Conservation (phyloP, 352 stramenopile species). For the Phytopythium litorale region DNA sequence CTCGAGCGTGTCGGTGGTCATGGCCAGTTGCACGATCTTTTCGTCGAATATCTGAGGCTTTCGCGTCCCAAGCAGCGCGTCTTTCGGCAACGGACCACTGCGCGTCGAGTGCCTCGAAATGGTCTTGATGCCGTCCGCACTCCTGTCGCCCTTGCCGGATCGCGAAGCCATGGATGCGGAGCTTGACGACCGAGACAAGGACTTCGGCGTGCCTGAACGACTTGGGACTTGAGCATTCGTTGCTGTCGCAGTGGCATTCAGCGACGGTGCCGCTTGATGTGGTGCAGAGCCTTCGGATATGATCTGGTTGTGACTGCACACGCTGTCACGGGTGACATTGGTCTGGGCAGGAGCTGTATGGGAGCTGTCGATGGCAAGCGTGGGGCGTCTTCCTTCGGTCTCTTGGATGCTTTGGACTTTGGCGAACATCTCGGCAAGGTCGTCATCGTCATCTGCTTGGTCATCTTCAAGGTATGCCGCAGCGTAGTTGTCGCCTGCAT, state of each 20-base stretch:
- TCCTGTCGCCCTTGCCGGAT: slow-evolving; percentile 14
- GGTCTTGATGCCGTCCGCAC: slow-evolving; percentile 60
- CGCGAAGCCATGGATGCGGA: not conserved
- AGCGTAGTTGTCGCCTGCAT: slow-evolving; percentile 31
- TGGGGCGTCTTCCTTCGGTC: slow-evolving; percentile 20
- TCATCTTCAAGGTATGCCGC: slow-evolving; percentile 43
- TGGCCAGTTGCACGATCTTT: slow-evolving; percentile 45
- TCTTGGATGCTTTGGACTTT: slow-evolving; percentile 71
- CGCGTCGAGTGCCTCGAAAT: slow-evolving; percentile 33
- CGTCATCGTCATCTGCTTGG: slow-evolving; percentile 44
- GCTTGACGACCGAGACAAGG: slow-evolving; percentile 16
- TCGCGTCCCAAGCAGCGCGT: slow-evolving; percentile 48
- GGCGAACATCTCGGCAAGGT: slow-evolving; percentile 69
- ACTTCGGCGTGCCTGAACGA: slow-evolving; percentile 11
- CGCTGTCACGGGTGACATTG: not conserved
- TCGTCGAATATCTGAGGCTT: slow-evolving; percentile 56
- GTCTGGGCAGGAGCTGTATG: not conserved
- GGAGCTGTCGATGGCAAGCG: not conserved
- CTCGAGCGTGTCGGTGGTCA: slow-evolving; percentile 35
- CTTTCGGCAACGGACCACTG: slow-evolving; percentile 12
- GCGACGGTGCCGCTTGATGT: not conserved
- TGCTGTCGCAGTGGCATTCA: not conserved
- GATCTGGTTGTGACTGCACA: not conserved
- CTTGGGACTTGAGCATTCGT: not conserved
- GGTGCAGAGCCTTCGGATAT: too few species aligned